These are phyloP conservation scores for Cadophora malorum DNA, from an alignment of 2,329 filamentous ascomycete genomes.

Conservation along the genomic window DNA sequence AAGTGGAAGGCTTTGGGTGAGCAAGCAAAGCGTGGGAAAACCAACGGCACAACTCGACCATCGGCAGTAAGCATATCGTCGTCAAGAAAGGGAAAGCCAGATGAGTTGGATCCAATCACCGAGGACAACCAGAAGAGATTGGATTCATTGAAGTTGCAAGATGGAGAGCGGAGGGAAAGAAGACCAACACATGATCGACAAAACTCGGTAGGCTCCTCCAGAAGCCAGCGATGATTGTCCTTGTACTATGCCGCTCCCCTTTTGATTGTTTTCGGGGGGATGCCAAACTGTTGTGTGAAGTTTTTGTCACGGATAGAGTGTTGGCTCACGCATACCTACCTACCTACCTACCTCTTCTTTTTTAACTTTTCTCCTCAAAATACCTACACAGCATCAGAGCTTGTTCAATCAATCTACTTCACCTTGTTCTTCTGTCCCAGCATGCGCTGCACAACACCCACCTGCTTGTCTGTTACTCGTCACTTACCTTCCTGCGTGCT, in stretches of 20 bases:
- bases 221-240: slow-evolving; percentile 47
- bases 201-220: slow-evolving; percentile 58
- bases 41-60: slow-evolving; percentile 48
- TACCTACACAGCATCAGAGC: slow-evolving; percentile 29
- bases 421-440: not conserved
- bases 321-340: slow-evolving; percentile 41
- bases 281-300: slow-evolving; percentile 32
- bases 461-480: not conserved
- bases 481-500: too few species aligned
- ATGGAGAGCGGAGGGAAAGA: slow-evolving; percentile 69
- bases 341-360: slow-evolving; percentile 15
- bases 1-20: slow-evolving; percentile 90
- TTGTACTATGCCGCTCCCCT: slow-evolving; percentile 41
- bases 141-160: slow-evolving; percentile 88
- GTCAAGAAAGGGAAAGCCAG: slow-evolving; percentile 58
- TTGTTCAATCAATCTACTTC: slow-evolving; percentile 1
- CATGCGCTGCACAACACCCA: slow-evolving; percentile 16
- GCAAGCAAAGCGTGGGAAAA: slow-evolving; percentile 74
- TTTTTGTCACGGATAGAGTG: slow-evolving; percentile 37
- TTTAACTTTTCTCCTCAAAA: slow-evolving; percentile 25
- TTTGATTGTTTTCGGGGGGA: slow-evolving; percentile 36
- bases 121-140: slow-evolving; percentile 87
- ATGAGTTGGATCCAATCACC: slow-evolving; percentile 80
- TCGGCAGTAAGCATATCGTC: slow-evolving; percentile 46
- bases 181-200: slow-evolving; percentile 65